A percentile compares a stretch with the other conserved stretches of the same genome.
Evolutionary conservation across 257 asterid genomes (phyloP).

Genomic region (Handroanthus guayacan): DNA sequence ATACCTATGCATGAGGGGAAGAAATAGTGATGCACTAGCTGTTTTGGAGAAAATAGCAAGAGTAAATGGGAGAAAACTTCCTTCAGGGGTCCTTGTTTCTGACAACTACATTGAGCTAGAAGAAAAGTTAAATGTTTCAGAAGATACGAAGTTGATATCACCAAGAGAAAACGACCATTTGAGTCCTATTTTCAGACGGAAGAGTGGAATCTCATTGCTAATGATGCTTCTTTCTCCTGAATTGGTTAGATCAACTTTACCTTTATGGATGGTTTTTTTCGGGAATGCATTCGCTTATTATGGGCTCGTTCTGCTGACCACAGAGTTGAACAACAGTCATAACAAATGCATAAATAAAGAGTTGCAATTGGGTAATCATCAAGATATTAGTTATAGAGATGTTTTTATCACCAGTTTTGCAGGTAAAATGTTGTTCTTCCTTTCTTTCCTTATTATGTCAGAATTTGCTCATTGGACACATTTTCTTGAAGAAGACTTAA

Average conservation of each 20-base stretch:
- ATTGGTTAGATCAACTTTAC: slow-evolving; percentile 65
- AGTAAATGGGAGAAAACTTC: slow-evolving; percentile 58
- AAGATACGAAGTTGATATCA: slow-evolving; percentile 56
- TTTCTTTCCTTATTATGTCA: neutral
- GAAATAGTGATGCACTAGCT: slow-evolving; percentile 52
- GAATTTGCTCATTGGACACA: neutral
- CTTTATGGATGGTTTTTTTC: slow-evolving; percentile 73
- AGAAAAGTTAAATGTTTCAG: slow-evolving; percentile 46
- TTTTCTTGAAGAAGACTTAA: slow-evolving; percentile 35
- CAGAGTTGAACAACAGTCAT: slow-evolving; percentile 63
- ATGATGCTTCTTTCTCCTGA: slow-evolving; percentile 69
- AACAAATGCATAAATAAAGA: slow-evolving; percentile 44
- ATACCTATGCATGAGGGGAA: slow-evolving; percentile 60
- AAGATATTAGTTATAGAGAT: slow-evolving; percentile 57
- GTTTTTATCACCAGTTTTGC: slow-evolving; percentile 78
- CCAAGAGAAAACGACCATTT: slow-evolving; percentile 33
- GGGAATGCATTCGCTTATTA: slow-evolving; percentile 80
- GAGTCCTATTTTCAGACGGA: slow-evolving; percentile 34
- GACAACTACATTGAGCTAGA: slow-evolving; percentile 51
- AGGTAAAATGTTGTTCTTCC: slow-evolving; percentile 49
- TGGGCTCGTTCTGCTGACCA: slow-evolving; percentile 80
- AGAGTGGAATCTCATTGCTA: slow-evolving; percentile 50
- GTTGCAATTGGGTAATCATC: slow-evolving; percentile 44
- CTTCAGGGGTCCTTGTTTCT: slow-evolving; percentile 61
- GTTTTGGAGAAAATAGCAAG: slow-evolving; percentile 55